Conservation (phyloP, 148 eudicot species). For the Beta vulgaris region DNA sequence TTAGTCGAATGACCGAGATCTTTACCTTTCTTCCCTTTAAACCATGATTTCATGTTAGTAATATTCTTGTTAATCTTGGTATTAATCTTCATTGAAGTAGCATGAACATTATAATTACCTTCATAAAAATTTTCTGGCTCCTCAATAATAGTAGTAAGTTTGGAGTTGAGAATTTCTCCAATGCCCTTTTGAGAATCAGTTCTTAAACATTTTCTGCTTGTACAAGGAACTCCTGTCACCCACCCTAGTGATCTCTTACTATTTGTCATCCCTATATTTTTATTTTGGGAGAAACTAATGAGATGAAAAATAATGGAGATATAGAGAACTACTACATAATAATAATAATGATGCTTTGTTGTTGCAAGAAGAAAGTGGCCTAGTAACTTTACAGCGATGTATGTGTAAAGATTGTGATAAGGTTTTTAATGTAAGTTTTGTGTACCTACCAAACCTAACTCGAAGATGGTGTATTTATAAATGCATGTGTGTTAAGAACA, state of each 20-base stretch:
- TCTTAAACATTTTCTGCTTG: slow-evolving; percentile 26
- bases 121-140: slow-evolving; percentile 23
- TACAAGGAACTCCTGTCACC: slow-evolving; percentile 22
- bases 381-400: slow-evolving; percentile 30
- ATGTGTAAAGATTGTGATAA: slow-evolving; percentile 9
- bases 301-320: not conserved
- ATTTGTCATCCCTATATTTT: slow-evolving; percentile 1
- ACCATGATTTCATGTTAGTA: slow-evolving; percentile 18
- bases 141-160: slow-evolving; percentile 29
- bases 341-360: not conserved
- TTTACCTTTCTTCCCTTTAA: slow-evolving; percentile 21
- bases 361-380: slow-evolving; percentile 9
- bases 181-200: slow-evolving; percentile 31
- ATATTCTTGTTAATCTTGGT: not conserved
- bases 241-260: slow-evolving; percentile 16
- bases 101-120: not conserved
- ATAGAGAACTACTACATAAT: no score
- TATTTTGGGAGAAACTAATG: not conserved
- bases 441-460: slow-evolving; percentile 27
- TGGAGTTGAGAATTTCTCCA: slow-evolving; percentile 26
- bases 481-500: slow-evolving; percentile 3
- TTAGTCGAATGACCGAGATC: slow-evolving; percentile 17
- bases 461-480: slow-evolving; percentile 20
- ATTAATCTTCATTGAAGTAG: not conserved
- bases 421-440: slow-evolving; percentile 11